These are phyloP conservation scores for Ascosphaera pollenicola DNA, from an alignment of 2,329 filamentous ascomycete genomes.

Conservation along the genomic window DNA sequence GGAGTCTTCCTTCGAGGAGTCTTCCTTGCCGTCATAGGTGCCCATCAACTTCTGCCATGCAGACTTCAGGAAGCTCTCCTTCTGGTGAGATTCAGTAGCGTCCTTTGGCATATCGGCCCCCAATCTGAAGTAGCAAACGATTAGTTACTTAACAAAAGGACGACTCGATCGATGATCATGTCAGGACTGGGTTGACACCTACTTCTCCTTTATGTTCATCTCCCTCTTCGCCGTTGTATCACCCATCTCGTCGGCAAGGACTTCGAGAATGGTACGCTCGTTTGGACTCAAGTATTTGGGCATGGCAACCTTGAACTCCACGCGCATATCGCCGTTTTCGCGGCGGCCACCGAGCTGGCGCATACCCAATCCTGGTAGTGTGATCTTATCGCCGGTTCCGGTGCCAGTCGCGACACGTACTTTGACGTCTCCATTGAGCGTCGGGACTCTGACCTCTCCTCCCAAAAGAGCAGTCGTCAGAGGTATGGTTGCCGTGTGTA, in stretches of 20 bases:
- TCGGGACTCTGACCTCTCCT: slow-evolving; percentile 74
- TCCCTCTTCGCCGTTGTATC: slow-evolving; percentile 80
- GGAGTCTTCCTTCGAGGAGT: slow-evolving; percentile 10
- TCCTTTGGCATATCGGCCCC: no score
- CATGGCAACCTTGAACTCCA: slow-evolving; percentile 90
- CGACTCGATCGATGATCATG: background rate
- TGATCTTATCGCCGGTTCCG: slow-evolving; percentile 78
- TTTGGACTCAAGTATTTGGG: slow-evolving; percentile 84
- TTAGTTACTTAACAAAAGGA: background rate
- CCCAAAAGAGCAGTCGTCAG: slow-evolving; percentile 83
- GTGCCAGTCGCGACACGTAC: slow-evolving; percentile 84
- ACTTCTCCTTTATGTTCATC: slow-evolving; percentile 51
- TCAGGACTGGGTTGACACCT: background rate
- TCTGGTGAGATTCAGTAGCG: slow-evolving; percentile 30
- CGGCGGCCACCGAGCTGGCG: slow-evolving; percentile 50
- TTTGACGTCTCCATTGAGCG: slow-evolving; percentile 72
- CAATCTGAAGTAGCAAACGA: slow-evolving; percentile 8
- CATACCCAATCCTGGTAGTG: slow-evolving; percentile 82
- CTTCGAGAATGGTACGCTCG: slow-evolving; percentile 80
- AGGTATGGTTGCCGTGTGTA: slow-evolving; percentile 79
- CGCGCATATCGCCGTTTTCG: slow-evolving; percentile 52
- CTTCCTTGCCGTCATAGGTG: slow-evolving; percentile 7
- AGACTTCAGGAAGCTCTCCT: slow-evolving; percentile 78
- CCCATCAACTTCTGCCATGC: slow-evolving; percentile 88
- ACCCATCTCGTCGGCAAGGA: slow-evolving; percentile 88